Evolutionary conservation across 1,284 basidiomycete genomes (phyloP), one percentile per base, ranked within the genome.

Genomic region (Naganishia sp.): DNA sequence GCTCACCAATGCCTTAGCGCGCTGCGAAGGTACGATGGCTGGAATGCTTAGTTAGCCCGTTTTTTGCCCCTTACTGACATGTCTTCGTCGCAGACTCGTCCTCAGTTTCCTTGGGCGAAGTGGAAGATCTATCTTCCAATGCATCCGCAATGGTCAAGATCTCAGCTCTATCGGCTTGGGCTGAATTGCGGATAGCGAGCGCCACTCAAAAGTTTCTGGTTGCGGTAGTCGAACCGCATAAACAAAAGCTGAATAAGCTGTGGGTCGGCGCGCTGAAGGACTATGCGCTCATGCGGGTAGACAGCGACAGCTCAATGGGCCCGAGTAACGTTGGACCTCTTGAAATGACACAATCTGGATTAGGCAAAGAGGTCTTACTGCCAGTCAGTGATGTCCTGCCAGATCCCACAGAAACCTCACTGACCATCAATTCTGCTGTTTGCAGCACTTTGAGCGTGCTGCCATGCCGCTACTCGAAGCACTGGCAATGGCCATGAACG

Each of bases 131-230:
- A 9, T 91, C 93, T 69, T 90, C 94, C 5, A 96, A 95, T 72
- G 95, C 95, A 4, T 90, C 91, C 0, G 90, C 94, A 45, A 97
- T 97, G 92, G 82, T 99, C 63, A 87, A 93, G 66, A 90, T 98
- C 42, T 94, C 95, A 0, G 91, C 92, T 6, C 83, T 98, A 35
- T 89, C 92, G 0, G 96, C 95, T 0, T 99, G 95, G 95, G 94
- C 95, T 17, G 89, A 96, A 75, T 83, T 99, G 13, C 87, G 94
- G 74, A 85, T 94, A 2, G 87, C 94, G 0, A 89, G 88, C 67
- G 77, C 83, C 0, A 82, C 85, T 43, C 91, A 94, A 73, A 74
- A 78, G 0, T 97, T 97, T 77, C 84, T 99, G 6, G 81, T 84
- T 32, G 84, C 89, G 23, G 90, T 99, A 1, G 85, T 99, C 58